Conservation (phyloP, 805 yeast genomes). For the Wilhelminamyces savonicus region DNA sequence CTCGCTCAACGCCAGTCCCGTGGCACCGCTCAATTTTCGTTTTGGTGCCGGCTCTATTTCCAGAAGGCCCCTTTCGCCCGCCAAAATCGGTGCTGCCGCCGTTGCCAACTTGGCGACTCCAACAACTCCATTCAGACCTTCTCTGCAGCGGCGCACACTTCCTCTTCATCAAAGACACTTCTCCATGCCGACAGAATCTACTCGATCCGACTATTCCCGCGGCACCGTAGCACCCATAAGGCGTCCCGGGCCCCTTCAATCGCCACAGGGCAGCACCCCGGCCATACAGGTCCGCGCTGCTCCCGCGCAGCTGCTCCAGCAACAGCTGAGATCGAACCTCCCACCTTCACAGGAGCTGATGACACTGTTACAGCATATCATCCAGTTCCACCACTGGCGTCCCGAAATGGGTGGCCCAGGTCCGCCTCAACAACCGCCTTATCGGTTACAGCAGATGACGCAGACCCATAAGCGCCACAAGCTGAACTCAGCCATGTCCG, state of each 20-base stretch:
- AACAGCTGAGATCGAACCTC: constrained; percentile 20
- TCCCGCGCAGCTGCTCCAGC: constrained; percentile 36
- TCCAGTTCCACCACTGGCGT: constrained; percentile 55
- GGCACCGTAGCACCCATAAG: constrained; percentile 1
- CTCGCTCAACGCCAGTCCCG: constrained; percentile 20
- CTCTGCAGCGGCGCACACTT: constrained; percentile 7
- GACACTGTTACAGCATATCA: constrained; percentile 44
- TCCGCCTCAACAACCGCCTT: constrained; percentile 9
- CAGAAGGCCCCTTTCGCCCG: constrained; percentile 54
- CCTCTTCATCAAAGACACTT: constrained; percentile 33
- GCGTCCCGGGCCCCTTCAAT: constrained; percentile 3
- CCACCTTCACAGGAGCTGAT: constrained; percentile 37
- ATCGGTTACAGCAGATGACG: constrained; percentile 1
- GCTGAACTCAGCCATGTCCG: constrained; percentile 18
- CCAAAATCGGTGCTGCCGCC: constrained; percentile 67
- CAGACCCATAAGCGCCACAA: constrained; percentile 33
- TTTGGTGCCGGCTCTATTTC: constrained; percentile 26
- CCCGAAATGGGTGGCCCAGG: too few relatives aligned
- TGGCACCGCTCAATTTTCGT: constrained; percentile 28
- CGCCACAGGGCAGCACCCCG: constrained; percentile 22
- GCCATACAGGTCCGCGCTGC: constrained; percentile 36
- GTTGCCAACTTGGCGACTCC: constrained; percentile 45
- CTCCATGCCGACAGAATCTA: constrained; percentile 34
- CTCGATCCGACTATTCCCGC: constrained; percentile 1
- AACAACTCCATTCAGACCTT: constrained; percentile 24